These are phyloP conservation scores for Nakaseomyces nivariensis DNA, from an alignment of 1,139 yeast genomes.

Conservation along the genomic window DNA sequence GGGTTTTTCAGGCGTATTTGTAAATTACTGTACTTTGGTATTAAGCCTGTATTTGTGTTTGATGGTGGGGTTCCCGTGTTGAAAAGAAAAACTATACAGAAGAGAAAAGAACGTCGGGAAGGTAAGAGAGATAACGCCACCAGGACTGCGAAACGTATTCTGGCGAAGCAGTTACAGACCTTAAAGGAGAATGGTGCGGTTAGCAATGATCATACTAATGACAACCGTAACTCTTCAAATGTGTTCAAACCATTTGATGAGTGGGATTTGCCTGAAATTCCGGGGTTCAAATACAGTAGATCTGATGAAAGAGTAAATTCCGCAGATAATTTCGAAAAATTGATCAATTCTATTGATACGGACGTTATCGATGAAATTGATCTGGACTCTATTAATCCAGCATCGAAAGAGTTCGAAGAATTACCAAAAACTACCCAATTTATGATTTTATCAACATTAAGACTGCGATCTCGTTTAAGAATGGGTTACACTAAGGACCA, in stretches of 20 bases:
- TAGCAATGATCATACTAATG: conserved; percentile 6
- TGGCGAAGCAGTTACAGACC: conserved; percentile 67
- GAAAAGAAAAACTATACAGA: conserved; percentile 64
- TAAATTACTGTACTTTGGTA: conserved; percentile 80
- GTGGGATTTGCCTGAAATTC: conserved; percentile 70
- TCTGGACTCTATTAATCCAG: conserved; percentile 59
- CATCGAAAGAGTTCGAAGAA: conserved; percentile 51
- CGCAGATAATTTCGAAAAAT: conserved; percentile 57
- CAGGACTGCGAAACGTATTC: conserved; percentile 67
- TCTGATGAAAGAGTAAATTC: conserved; percentile 67
- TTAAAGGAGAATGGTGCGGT: conserved; percentile 28
- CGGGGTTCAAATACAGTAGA: conserved; percentile 34
- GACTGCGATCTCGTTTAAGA: conserved; percentile 79
- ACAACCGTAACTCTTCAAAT: conserved; percentile 7
- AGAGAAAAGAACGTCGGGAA: conserved; percentile 61
- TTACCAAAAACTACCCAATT: conserved; percentile 80
- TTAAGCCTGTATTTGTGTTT: conserved; percentile 87
- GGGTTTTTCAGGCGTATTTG: conserved; percentile 94
- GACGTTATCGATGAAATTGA: conserved; percentile 66
- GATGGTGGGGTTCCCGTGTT: conserved; percentile 94
- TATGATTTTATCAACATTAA: conserved; percentile 70
- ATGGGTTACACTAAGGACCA: conserved; percentile 92
- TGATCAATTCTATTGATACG: conserved; percentile 44
- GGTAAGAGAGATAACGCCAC: conserved; percentile 64
- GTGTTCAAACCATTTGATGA: conserved; percentile 52